A percentile compares a stretch with the other conserved stretches of the same genome.
Evolutionary conservation across 2,329 filamentous ascomycete species (phyloP).

Genomic region (Sporothrix pallida): DNA sequence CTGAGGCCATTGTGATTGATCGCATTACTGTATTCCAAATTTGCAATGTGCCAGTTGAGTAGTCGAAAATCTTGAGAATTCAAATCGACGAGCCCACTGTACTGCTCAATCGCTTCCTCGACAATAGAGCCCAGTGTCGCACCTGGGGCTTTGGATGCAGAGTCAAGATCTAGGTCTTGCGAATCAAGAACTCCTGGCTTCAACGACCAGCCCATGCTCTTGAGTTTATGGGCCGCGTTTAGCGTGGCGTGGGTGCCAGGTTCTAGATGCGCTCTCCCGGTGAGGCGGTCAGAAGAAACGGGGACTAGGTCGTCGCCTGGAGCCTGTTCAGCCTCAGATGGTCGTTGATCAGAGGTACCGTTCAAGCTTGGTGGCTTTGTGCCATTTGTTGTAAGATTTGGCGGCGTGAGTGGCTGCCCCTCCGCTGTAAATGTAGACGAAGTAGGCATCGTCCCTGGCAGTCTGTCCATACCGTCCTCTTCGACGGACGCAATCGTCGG

Average conservation of each 20-base stretch:
- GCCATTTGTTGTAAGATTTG: too few species aligned
- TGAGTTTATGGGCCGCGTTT: conserved; percentile 77
- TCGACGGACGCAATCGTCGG: conserved; percentile 77
- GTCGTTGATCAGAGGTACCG: too few species aligned
- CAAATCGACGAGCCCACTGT: conserved; percentile 80
- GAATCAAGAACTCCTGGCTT: conserved; percentile 66
- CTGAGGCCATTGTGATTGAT: conserved; percentile 86
- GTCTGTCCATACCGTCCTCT: conserved; percentile 59
- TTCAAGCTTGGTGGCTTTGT: too few species aligned
- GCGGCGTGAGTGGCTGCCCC: not conserved
- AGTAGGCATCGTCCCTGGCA: not conserved
- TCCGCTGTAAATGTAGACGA: not conserved
- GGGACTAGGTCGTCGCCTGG: conserved; percentile 64
- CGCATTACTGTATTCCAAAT: conserved; percentile 96
- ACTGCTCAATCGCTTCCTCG: conserved; percentile 89
- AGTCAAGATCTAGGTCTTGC: conserved; percentile 73
- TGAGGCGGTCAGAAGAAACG: conserved; percentile 70
- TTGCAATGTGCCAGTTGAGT: conserved; percentile 98
- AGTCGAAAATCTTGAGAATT: conserved; percentile 86
- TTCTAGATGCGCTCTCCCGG: conserved; percentile 74
- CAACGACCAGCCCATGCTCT: conserved; percentile 81
- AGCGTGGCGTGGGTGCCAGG: conserved; percentile 70
- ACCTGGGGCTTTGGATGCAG: conserved; percentile 64
- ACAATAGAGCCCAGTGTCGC: conserved; percentile 90
- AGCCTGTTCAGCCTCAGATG: conserved; percentile 39